These are phyloP conservation scores for Rhytidhysteron rufulum DNA, from an alignment of 2,329 filamentous ascomycete genomes.

Conservation along the genomic window DNA sequence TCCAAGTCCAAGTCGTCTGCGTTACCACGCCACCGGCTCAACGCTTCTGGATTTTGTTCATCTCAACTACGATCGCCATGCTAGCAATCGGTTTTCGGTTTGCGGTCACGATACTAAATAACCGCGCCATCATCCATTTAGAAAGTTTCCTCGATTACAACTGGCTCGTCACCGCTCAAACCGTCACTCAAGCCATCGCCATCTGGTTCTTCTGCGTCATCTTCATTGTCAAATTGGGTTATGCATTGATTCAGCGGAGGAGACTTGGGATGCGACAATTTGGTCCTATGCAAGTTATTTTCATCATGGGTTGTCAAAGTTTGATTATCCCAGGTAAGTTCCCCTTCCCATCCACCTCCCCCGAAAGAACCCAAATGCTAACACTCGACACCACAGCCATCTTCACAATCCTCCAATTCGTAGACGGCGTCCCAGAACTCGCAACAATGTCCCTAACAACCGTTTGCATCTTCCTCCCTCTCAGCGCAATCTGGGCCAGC, in stretches of 20 bases:
- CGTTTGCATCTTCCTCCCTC: slow-evolving; percentile 60
- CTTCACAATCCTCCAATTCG: slow-evolving; percentile 58
- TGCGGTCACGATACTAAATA: slow-evolving; percentile 49
- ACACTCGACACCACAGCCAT: slow-evolving; percentile 48
- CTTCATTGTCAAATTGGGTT: slow-evolving; percentile 59
- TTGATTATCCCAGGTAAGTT: slow-evolving; percentile 58
- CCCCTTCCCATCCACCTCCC: slow-evolving; percentile 9
- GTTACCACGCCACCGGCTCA: slow-evolving; percentile 45
- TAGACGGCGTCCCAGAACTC: slow-evolving; percentile 49
- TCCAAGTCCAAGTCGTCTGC: slow-evolving; percentile 63
- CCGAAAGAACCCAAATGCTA: slow-evolving; percentile 10
- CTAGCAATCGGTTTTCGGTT: slow-evolving; percentile 53
- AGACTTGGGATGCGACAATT: slow-evolving; percentile 58
- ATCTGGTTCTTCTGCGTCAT: slow-evolving; percentile 61
- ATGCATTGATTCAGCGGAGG: slow-evolving; percentile 54
- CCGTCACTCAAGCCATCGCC: slow-evolving; percentile 52
- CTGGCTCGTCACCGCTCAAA: slow-evolving; percentile 32
- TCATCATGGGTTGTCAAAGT: slow-evolving; percentile 65
- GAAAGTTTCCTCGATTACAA: slow-evolving; percentile 18
- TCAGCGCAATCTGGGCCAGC: slow-evolving; percentile 64
- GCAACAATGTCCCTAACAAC: slow-evolving; percentile 54
- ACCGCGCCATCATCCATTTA: slow-evolving; percentile 34
- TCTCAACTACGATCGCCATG: slow-evolving; percentile 49
- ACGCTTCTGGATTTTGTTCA: slow-evolving; percentile 42
- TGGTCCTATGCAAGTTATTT: slow-evolving; percentile 63